Evolutionary conservation across 345 rosid species (phyloP).

Genomic region (Camelina laxa): DNA sequence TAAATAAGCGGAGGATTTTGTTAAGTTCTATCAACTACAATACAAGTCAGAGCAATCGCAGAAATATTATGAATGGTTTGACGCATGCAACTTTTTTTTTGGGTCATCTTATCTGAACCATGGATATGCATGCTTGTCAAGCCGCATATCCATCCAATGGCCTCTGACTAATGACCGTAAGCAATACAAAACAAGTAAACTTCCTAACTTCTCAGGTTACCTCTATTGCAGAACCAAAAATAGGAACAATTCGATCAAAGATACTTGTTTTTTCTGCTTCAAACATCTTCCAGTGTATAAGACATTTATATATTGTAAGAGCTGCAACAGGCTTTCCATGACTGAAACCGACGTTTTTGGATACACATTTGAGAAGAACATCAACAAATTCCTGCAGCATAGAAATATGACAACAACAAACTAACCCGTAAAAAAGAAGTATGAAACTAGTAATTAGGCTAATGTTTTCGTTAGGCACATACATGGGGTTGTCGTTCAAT

Average conservation of each 20-base stretch:
- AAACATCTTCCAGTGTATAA: conserved; percentile 83
- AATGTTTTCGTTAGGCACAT: conserved; percentile 44
- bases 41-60: conserved; percentile 54
- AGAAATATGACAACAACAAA: conserved; percentile 43
- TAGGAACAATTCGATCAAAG: conserved; percentile 87
- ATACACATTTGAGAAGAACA: conserved; percentile 68
- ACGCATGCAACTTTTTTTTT: background rate
- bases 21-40: conserved; percentile 14
- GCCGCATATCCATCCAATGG: conserved; percentile 4
- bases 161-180: conserved; percentile 6
- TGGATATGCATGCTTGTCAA: conserved; percentile 11
- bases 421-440: conserved; percentile 26
- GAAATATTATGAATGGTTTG: background rate
- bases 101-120: background rate
- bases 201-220: conserved; percentile 68
- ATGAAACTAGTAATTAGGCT: background rate
- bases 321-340: conserved; percentile 86
- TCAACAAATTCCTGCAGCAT: conserved; percentile 72
- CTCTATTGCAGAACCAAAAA: conserved; percentile 94
- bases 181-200: background rate
- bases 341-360: conserved; percentile 74
- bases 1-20: conserved; percentile 17
- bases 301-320: conserved; percentile 88
- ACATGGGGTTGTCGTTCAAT: conserved; percentile 74
- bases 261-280: conserved; percentile 95